phyloP scores from a whole-genome alignment of 495 filamentous ascomycete species.

The Amniculicola lignicola region DNA sequence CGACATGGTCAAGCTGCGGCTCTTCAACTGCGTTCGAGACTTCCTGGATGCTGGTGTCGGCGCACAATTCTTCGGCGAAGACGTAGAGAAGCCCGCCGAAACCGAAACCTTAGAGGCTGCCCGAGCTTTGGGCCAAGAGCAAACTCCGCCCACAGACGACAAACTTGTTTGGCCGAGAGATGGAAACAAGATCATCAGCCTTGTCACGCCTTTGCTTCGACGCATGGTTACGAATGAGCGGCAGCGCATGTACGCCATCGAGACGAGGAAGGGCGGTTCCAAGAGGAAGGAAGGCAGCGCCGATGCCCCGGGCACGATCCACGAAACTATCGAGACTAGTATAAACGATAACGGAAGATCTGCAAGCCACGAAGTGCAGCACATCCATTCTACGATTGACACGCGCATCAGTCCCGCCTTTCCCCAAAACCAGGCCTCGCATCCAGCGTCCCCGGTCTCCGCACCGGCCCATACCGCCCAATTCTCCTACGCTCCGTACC shows the following conservation, averaged over 20 bases:
- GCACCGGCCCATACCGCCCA: no score
- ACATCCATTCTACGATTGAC: no score
- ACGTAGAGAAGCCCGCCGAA: conserved; percentile 33
- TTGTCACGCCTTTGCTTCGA: conserved; percentile 57
- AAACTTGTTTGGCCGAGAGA: conserved; percentile 55
- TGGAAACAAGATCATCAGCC: conserved; percentile 53
- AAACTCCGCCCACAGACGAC: conserved; percentile 26
- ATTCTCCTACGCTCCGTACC: no score
- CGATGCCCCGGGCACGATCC: not conserved
- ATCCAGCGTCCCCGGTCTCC: no score
- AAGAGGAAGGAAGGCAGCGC: conserved; percentile 44
- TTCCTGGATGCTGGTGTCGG: conserved; percentile 58
- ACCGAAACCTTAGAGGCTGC: conserved; percentile 18
- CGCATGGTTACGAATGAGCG: conserved; percentile 65
- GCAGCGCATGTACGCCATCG: conserved; percentile 60
- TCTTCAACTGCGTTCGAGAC: conserved; percentile 58
- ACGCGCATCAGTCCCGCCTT: no score
- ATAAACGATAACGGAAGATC: no score
- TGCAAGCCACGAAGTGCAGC: no score
- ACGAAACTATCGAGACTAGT: no score
- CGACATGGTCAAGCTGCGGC: conserved; percentile 59
- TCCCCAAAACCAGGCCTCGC: no score
- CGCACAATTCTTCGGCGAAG: conserved; percentile 54
- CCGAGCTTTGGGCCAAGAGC: conserved; percentile 16
- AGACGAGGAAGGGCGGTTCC: conserved; percentile 54